phyloP scores from a whole-genome alignment of 2,329 filamentous ascomycete species.

The Mollisiaceae sp. region DNA sequence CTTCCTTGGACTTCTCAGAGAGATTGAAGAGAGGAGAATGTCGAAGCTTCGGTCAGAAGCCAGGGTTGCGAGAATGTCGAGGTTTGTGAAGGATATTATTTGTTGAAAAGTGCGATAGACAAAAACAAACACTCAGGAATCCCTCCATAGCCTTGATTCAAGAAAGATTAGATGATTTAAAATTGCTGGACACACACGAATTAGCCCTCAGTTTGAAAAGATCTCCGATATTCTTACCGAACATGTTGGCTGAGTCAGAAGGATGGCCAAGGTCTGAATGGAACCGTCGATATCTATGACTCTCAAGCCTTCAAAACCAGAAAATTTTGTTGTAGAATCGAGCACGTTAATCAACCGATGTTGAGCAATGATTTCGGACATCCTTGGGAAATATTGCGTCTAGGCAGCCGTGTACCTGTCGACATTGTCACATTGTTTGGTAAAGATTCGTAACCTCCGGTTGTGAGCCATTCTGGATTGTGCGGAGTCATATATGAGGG shows the following conservation, averaged over 20 bases:
- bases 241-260: not conserved
- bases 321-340: not conserved
- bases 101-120: too few species aligned
- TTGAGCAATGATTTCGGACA: conserved; percentile 55
- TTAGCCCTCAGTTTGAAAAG: not conserved
- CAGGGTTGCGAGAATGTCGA: too few species aligned
- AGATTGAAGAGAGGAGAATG: too few species aligned
- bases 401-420: conserved; percentile 58
- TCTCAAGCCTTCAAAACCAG: not conserved
- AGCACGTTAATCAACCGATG: conserved; percentile 56
- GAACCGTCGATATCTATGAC: not conserved
- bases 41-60: too few species aligned
- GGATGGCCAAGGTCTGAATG: not conserved
- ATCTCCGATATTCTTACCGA: not conserved
- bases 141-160: too few species aligned
- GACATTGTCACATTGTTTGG: conserved; percentile 58
- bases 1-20: too few species aligned
- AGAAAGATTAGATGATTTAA: too few species aligned
- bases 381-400: conserved; percentile 57
- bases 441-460: conserved; percentile 60
- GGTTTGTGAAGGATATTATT: too few species aligned
- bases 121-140: too few species aligned
- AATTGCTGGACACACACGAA: not conserved
- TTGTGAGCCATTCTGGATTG: conserved; percentile 59
- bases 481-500: conserved; percentile 12